Percentiles rank a stretch among this genome's conserved stretches.
Evolutionary conservation across 208 protist species (phyloP).

Genomic region (Trypanosoma rangeli): DNA sequence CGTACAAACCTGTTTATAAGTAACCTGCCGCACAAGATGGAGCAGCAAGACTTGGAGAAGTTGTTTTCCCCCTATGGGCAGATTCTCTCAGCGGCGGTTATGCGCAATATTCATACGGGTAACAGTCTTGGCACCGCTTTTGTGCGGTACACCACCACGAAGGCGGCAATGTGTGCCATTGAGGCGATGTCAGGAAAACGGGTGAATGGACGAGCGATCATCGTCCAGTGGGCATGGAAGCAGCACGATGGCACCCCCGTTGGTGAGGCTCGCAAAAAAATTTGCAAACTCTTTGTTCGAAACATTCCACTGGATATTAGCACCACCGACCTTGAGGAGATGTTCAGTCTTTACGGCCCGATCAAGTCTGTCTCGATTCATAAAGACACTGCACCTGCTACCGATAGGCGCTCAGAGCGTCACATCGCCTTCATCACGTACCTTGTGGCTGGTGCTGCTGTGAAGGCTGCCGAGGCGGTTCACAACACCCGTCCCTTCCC

Average conservation of each 20-base stretch:
- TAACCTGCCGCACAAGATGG: constrained; percentile 20
- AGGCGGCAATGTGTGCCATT: constrained; percentile 64
- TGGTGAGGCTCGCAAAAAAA: constrained; percentile 62
- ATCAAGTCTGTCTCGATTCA: constrained; percentile 65
- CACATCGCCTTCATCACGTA: constrained; percentile 84
- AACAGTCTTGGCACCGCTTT: constrained; percentile 81
- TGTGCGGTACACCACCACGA: constrained; percentile 70
- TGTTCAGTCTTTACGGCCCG: constrained; percentile 55
- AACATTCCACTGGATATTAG: constrained; percentile 77
- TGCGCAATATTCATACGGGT: constrained; percentile 83
- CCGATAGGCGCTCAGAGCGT: constrained; percentile 30
- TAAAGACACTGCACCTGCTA: constrained; percentile 48
- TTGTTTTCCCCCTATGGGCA: constrained; percentile 46
- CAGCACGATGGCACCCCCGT: constrained; percentile 80
- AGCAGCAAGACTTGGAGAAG: constrained; percentile 6
- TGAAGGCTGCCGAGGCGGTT: constrained; percentile 52
- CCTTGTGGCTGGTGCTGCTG: constrained; percentile 52
- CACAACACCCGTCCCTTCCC: constrained; percentile 79
- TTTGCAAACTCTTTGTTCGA: constrained; percentile 83
- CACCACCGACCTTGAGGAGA: constrained; percentile 31
- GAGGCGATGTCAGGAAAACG: constrained; percentile 39
- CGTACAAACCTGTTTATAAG: constrained; percentile 27
- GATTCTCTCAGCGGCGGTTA: constrained; percentile 55
- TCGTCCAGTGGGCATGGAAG: constrained; percentile 78
- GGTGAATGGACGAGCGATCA: constrained; percentile 52